Evolutionary conservation across 352 stramenopile species (phyloP).

Genomic region (Pythium insidiosum): DNA sequence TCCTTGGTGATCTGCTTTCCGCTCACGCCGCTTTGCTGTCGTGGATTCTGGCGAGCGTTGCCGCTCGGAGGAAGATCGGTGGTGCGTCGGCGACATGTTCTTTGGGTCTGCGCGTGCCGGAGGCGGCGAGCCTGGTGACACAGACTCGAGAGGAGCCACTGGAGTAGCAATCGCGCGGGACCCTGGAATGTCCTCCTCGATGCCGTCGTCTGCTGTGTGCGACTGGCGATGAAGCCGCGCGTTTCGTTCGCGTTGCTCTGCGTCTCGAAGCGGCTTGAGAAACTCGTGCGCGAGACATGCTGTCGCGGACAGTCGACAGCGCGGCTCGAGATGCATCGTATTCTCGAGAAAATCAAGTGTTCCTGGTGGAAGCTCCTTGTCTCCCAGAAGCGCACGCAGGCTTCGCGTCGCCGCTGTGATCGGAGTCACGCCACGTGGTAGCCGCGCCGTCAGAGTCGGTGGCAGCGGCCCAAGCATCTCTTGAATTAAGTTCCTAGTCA

Average conservation of each 20-base stretch:
- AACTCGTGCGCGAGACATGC: constrained; percentile 54
- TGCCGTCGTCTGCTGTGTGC: constrained; percentile 70
- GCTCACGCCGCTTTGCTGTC: no score
- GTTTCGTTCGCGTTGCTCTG: constrained; percentile 24
- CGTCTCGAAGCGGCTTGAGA: constrained; percentile 39
- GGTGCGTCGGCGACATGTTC: not conserved
- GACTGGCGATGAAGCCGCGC: no score
- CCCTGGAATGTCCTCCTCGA: constrained; percentile 72
- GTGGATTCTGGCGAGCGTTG: no score
- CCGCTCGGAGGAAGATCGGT: not conserved
- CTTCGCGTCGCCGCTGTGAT: constrained; percentile 33
- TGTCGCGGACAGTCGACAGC: constrained; percentile 35
- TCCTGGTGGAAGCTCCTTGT: constrained; percentile 34
- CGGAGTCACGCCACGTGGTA: constrained; percentile 40
- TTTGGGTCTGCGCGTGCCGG: not conserved
- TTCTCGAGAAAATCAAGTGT: constrained; percentile 58
- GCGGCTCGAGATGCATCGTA: constrained; percentile 59
- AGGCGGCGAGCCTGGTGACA: no score
- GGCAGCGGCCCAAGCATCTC: constrained; percentile 55
- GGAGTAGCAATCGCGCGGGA: constrained; percentile 12
- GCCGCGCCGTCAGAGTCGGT: constrained; percentile 20
- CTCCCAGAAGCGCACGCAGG: constrained; percentile 32
- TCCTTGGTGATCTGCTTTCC: no score
- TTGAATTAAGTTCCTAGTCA: constrained; percentile 63
- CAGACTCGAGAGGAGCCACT: no score